Conservation (phyloP, 495 filamentous ascomycete species). For the Haplographium delicatum region DNA sequence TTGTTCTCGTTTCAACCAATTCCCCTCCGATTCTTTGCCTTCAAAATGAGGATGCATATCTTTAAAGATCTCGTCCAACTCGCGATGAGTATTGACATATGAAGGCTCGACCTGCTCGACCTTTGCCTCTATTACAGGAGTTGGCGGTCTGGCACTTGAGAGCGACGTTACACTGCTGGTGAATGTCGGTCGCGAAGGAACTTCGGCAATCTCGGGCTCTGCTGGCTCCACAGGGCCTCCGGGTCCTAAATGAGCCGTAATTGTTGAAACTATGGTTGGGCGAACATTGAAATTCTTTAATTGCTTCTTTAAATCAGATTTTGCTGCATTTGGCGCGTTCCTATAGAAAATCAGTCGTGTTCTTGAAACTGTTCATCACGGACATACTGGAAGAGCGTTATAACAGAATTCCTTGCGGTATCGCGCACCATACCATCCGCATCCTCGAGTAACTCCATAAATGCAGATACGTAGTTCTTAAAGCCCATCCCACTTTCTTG, state of each 20-base stretch:
- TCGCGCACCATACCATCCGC: constrained; percentile 83
- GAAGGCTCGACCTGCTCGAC: constrained; percentile 70
- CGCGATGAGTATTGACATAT: constrained; percentile 72
- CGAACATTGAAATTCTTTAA: constrained; percentile 73
- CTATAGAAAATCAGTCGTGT: constrained; percentile 32
- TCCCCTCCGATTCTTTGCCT: constrained; percentile 83
- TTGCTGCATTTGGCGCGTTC: constrained; percentile 74
- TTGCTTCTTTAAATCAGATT: constrained; percentile 81
- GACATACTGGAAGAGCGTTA: constrained; percentile 76
- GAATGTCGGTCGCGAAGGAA: constrained; percentile 36
- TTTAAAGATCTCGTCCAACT: constrained; percentile 77
- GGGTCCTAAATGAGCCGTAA: constrained; percentile 66
- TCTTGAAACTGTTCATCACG: background rate
- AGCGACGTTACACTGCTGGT: constrained; percentile 45
- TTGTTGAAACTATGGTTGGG: constrained; percentile 73
- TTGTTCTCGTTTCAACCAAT: constrained; percentile 84
- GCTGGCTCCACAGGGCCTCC: constrained; percentile 41
- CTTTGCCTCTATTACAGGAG: constrained; percentile 50
- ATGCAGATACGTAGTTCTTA: constrained; percentile 68
- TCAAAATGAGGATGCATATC: constrained; percentile 80
- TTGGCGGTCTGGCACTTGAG: constrained; percentile 40
- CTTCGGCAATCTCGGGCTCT: constrained; percentile 28
- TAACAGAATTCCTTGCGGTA: constrained; percentile 69
- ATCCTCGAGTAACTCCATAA: constrained; percentile 86
- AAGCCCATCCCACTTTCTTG: constrained; percentile 72